Evolutionary conservation across 495 filamentous ascomycete genomes (phyloP).

Genomic region (Penicillium chermesinum): DNA sequence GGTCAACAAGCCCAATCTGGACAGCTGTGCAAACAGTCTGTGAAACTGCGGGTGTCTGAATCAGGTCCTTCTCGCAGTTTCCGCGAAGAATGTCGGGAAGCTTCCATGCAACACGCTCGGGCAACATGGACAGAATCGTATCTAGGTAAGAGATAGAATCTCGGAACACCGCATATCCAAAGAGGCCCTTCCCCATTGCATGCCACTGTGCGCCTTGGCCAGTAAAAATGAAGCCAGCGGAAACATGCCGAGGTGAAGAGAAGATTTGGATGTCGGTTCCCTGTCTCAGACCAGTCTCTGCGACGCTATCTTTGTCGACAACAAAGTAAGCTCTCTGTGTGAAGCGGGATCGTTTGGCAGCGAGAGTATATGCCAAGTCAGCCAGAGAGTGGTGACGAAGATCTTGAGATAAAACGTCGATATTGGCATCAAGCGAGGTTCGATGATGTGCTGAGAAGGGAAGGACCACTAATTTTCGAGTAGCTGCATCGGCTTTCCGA

Average conservation of each 20-base stretch:
- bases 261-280: conserved; percentile 1
- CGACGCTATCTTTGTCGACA: background rate
- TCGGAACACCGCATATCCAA: conserved; percentile 4
- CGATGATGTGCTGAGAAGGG: background rate
- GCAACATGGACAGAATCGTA: background rate
- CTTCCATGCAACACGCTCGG: background rate
- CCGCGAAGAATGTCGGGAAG: background rate
- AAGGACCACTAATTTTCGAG: no score
- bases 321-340: background rate
- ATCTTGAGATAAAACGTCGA: background rate
- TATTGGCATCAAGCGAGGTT: background rate
- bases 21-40: conserved; percentile 36
- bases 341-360: background rate
- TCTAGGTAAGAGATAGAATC: background rate
- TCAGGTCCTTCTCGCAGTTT: background rate
- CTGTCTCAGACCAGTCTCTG: background rate
- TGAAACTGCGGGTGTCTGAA: conserved; percentile 25
- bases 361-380: background rate
- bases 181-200: conserved; percentile 30
- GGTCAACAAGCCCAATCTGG: conserved; percentile 22
- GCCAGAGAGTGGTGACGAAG: background rate
- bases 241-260: no score
- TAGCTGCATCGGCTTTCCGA: no score
- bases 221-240: conserved; percentile 36
- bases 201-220: conserved; percentile 43